phyloP scores from a whole-genome alignment of 1,284 basidiomycete genomes.

The Tilletia setariae region DNA sequence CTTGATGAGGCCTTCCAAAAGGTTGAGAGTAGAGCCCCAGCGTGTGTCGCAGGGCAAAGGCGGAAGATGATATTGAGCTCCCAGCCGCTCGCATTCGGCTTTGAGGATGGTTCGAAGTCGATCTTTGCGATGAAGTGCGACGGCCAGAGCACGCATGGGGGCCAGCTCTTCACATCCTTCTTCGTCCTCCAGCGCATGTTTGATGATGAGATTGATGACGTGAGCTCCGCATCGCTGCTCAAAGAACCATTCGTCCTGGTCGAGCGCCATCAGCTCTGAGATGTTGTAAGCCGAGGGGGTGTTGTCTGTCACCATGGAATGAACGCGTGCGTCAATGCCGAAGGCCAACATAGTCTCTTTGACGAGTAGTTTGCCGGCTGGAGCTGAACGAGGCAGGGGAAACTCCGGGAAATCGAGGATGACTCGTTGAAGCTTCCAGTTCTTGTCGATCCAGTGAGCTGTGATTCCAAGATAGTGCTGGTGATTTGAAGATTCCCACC shows the following conservation, averaged over 20 bases:
- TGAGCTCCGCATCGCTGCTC: background rate
- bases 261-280: background rate
- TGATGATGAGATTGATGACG: background rate
- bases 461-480: constrained; percentile 3
- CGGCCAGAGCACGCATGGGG: background rate
- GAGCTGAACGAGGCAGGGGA: background rate
- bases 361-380: background rate
- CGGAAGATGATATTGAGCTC: background rate
- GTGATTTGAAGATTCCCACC: background rate
- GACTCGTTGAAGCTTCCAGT: background rate
- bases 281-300: background rate
- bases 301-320: background rate
- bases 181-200: background rate
- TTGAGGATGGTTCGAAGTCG: background rate
- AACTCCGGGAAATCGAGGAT: background rate
- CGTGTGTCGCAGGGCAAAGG: background rate
- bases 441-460: background rate
- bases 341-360: background rate
- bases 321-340: background rate
- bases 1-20: background rate
- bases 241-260: background rate
- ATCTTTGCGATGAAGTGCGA: background rate
- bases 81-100: background rate
- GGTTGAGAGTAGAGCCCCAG: background rate
- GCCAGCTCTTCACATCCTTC: background rate